Evolutionary conservation across 352 stramenopile genomes (phyloP), one percentile per base, ranked within the genome.

Genomic region (Globisporangium polare): DNA sequence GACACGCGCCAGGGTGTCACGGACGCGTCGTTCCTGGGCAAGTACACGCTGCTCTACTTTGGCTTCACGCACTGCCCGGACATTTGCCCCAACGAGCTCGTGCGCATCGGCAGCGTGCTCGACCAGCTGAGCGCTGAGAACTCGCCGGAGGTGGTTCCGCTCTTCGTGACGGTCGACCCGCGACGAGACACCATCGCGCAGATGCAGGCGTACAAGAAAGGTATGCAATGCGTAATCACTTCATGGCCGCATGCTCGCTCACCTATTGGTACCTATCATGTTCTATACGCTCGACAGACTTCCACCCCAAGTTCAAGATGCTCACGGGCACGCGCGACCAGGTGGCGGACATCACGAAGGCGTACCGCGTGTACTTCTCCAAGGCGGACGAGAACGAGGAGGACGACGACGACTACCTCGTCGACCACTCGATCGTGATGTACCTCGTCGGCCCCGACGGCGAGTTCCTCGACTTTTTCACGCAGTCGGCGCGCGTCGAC

Each of bases 391-490:
- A 97, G 69, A 93, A 96, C 53, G 94, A 99, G 20, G 84, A 95
- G 42, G 86, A 96, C 65, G 96, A 99, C 72, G 97, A 99, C 58
- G 97, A 99, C 71, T 99, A 99, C 75, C 79, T 99, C n/a, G 97
- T 99, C 5, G 98, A 99, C 80, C 98, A 99, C 79, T 99, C 94
- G 33, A 99, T 99, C 78, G 97, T 99, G 39, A 97, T 99, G 79
- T 99, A 99, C 78, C 95, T 99, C 64, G 83, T 99, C 57, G 88
- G 88, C 0, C 92, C 97, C 2, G 90, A 98, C 51, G 98, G 98
- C 53, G 88, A 99, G 69, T 98, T 99, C 69, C 78, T 98, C 20
- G 97, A 99, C 73, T 99, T 99, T 72, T 99, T 99, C 73, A 99
- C 97, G 64, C 97, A 99, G 78, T 91, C 91, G 57, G 97, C 97